phyloP scores from a whole-genome alignment of 2,329 filamentous ascomycete species.

The Hypoxylon rubiginosum region DNA sequence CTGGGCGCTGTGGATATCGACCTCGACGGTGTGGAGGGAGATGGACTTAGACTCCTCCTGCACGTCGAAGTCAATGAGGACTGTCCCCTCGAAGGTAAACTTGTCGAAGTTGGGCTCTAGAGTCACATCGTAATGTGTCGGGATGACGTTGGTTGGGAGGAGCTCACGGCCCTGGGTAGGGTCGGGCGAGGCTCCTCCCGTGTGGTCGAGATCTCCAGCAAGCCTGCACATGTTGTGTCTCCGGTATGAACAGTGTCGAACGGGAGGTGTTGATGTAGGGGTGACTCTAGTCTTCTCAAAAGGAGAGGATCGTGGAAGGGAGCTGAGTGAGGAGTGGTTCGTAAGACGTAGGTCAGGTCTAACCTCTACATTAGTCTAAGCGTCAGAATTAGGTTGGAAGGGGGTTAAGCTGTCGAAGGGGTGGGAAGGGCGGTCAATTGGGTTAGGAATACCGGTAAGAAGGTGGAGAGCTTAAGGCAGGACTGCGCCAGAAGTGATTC shows the following conservation, averaged over 20 bases:
- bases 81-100: slow-evolving; percentile 87
- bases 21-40: slow-evolving; percentile 87
- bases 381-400: slow-evolving; percentile 30
- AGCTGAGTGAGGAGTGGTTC: slow-evolving; percentile 38
- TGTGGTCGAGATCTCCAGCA: slow-evolving; percentile 66
- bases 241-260: slow-evolving; percentile 77
- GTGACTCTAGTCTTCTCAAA: slow-evolving; percentile 36
- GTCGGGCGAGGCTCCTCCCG: slow-evolving; percentile 70
- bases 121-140: slow-evolving; percentile 90
- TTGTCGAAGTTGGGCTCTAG: slow-evolving; percentile 91
- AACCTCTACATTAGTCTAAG: slow-evolving; percentile 37
- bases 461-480: slow-evolving; percentile 40
- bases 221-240: slow-evolving; percentile 79
- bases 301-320: slow-evolving; percentile 34
- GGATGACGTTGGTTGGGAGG: slow-evolving; percentile 90
- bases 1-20: slow-evolving; percentile 83
- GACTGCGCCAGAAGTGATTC: slow-evolving; percentile 38
- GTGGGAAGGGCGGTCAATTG: slow-evolving; percentile 32
- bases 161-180: slow-evolving; percentile 76
- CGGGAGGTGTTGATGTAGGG: slow-evolving; percentile 37
- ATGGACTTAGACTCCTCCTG: slow-evolving; percentile 86
- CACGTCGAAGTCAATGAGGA: slow-evolving; percentile 89
- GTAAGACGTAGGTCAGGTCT: slow-evolving; percentile 24
- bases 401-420: not conserved
- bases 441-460: slow-evolving; percentile 38